phyloP scores from a whole-genome alignment of 306 rosid genomes.

The Citrullus amarus region DNA sequence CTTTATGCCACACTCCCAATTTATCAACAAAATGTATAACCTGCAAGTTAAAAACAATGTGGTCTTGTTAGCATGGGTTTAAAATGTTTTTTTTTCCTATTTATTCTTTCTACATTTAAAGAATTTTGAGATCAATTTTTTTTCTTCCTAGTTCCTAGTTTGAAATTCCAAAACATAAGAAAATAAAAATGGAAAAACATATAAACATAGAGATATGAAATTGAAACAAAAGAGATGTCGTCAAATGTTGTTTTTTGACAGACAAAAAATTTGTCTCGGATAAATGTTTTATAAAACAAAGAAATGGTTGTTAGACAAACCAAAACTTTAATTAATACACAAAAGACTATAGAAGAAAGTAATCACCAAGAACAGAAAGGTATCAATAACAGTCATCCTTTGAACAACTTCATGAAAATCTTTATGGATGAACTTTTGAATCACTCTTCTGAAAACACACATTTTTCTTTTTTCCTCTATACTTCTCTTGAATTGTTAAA shows the following conservation, averaged over 20 bases:
- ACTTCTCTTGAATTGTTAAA: background rate
- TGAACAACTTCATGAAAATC: constrained; percentile 1
- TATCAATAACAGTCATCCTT: background rate
- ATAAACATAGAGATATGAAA: too few species aligned
- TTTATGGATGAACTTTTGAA: background rate
- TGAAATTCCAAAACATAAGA: too few species aligned
- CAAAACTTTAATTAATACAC: background rate
- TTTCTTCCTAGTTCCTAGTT: too few species aligned
- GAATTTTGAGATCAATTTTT: too few species aligned
- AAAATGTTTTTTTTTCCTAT: too few species aligned
- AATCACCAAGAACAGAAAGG: background rate
- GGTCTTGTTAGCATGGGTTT: too few species aligned
- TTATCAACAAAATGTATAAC: constrained; percentile 46
- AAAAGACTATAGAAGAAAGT: background rate
- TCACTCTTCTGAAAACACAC: background rate
- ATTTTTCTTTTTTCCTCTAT: background rate
- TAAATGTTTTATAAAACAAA: background rate
- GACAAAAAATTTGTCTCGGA: too few species aligned
- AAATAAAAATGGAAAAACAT: too few species aligned
- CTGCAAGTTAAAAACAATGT: constrained; percentile 1
- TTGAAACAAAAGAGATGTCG: too few species aligned
- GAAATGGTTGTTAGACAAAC: too few species aligned
- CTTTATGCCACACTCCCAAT: constrained; percentile 44
- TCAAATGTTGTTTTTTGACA: too few species aligned
- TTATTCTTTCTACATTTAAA: too few species aligned